phyloP scores from a whole-genome alignment of 257 asterid species.

The Gynochthodes officinalis region DNA sequence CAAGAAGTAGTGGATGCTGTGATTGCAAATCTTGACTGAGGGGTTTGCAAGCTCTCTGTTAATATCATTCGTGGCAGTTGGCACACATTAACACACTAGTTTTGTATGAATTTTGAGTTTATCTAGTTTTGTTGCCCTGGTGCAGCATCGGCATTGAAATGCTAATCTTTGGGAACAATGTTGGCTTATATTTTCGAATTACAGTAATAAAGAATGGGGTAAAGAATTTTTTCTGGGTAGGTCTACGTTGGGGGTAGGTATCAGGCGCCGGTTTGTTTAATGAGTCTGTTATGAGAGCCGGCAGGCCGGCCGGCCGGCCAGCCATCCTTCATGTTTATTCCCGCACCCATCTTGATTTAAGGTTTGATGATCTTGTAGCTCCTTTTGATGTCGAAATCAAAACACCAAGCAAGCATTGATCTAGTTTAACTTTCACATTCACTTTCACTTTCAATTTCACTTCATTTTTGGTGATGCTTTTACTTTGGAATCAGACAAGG shows the following conservation, averaged over 20 bases:
- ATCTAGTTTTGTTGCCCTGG: slow-evolving; percentile 8
- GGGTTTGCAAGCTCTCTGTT: slow-evolving; percentile 7
- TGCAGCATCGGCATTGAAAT: slow-evolving; percentile 9
- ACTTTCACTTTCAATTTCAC: too few relatives aligned
- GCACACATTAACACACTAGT: slow-evolving; percentile 10
- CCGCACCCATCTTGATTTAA: neutral
- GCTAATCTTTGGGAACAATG: slow-evolving; percentile 19
- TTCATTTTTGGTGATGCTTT: too few relatives aligned
- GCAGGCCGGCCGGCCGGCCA: too few relatives aligned
- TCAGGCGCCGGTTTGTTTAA: too few relatives aligned
- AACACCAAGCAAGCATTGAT: too few relatives aligned
- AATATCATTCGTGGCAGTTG: slow-evolving; percentile 10
- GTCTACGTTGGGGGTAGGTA: neutral
- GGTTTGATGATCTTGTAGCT: neutral
- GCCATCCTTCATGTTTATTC: slow-evolving; percentile 3
- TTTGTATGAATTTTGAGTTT: slow-evolving; percentile 31
- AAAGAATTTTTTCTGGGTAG: neutral
- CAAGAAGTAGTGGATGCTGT: slow-evolving; percentile 92
- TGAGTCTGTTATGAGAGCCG: too few relatives aligned
- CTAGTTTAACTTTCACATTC: too few relatives aligned
- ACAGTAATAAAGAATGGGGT: slow-evolving; percentile 12
- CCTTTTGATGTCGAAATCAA: neutral
- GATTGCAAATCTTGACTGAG: slow-evolving; percentile 59
- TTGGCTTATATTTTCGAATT: neutral
- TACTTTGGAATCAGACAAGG: too few relatives aligned